These are phyloP conservation scores for Hericium alpestre DNA, from an alignment of 768 basidiomycete genomes.

Conservation along the genomic window DNA sequence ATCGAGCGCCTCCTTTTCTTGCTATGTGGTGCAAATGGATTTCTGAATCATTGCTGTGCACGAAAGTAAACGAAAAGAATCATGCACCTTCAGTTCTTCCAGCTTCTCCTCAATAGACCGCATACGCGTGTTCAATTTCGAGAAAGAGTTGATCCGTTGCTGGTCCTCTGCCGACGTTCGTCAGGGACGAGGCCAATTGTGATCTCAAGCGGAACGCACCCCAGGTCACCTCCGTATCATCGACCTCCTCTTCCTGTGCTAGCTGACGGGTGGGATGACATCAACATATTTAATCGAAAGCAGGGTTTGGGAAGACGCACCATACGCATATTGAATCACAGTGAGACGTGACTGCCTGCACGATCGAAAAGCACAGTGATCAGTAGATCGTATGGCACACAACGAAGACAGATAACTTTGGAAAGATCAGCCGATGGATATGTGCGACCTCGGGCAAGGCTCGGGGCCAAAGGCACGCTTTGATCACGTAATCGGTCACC, in stretches of 20 bases:
- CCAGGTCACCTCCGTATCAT: constrained; percentile 79
- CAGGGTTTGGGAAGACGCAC: constrained; percentile 22
- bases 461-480: no score
- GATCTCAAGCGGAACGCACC: constrained; percentile 32
- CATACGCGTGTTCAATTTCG: constrained; percentile 77
- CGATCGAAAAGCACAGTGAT: no score
- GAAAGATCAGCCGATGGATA: no score
- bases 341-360: background rate
- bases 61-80: background rate
- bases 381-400: no score
- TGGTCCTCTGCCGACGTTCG: constrained; percentile 49
- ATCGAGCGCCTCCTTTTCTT: constrained; percentile 91
- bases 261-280: constrained; percentile 33
- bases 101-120: constrained; percentile 64
- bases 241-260: constrained; percentile 65
- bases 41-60: background rate
- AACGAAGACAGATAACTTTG: no score
- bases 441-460: no score
- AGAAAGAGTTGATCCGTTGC: constrained; percentile 84
- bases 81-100: constrained; percentile 56
- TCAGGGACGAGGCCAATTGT: background rate
- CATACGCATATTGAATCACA: constrained; percentile 39
- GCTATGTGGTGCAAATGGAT: constrained; percentile 31
- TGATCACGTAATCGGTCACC: no score
- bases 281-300: background rate